These are phyloP conservation scores for Chamaenerion angustifolium DNA, from an alignment of 345 rosid species.

Conservation along the genomic window DNA sequence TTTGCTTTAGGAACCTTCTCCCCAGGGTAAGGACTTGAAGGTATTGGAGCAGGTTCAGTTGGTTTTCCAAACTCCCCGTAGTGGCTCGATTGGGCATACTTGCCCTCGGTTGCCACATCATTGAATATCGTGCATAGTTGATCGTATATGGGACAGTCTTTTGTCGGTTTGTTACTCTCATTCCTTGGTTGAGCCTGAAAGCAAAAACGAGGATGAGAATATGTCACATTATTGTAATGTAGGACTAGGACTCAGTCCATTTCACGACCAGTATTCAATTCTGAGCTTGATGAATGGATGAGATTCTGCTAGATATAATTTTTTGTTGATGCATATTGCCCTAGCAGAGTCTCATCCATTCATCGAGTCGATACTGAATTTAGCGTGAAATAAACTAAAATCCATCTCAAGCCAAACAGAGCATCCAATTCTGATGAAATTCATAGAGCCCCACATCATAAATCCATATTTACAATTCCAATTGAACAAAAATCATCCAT, in stretches of 20 bases:
- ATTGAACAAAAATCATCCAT: no score
- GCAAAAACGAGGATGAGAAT: not conserved
- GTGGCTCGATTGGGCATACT: conserved; percentile 85
- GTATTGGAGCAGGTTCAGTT: conserved; percentile 14
- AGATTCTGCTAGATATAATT: no score
- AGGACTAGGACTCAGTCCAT: conserved; percentile 7
- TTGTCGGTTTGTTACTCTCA: conserved; percentile 30
- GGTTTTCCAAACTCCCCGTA: conserved; percentile 57
- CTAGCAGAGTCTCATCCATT: no score
- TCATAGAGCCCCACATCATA: no score
- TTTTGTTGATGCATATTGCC: no score
- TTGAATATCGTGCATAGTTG: conserved; percentile 60
- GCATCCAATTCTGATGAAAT: no score
- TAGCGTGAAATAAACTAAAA: no score
- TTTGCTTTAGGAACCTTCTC: conserved; percentile 17
- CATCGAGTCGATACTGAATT: no score
- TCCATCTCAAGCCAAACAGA: no score
- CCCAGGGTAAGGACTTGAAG: conserved; percentile 10
- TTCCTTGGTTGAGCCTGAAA: conserved; percentile 44
- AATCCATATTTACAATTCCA: no score
- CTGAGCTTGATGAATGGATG: no score
- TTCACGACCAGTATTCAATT: not conserved
- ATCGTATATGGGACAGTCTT: conserved; percentile 63
- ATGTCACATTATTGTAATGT: conserved; percentile 5
- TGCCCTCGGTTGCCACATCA: conserved; percentile 53